phyloP scores from a whole-genome alignment of 2,329 filamentous ascomycete genomes.

The Scleromitrula shiraiana region DNA sequence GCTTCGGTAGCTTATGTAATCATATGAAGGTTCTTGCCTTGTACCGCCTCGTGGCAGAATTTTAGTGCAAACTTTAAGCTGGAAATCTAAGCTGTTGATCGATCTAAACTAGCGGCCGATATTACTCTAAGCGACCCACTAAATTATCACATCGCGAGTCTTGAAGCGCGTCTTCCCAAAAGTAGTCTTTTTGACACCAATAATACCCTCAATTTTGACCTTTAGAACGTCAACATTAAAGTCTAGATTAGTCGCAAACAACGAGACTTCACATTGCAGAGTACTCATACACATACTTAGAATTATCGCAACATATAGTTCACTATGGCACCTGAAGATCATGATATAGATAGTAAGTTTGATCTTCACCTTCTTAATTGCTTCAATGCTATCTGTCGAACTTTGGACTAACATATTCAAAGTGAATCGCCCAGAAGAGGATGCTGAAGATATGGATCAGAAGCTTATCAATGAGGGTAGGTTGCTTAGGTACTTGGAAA shows the following conservation, averaged over 20 bases:
- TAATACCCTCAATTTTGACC: background rate
- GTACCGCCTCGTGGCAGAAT: too few relatives aligned
- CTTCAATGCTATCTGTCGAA: background rate
- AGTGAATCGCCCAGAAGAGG: conserved; percentile 46
- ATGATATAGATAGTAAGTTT: conserved; percentile 41
- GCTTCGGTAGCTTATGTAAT: too few relatives aligned
- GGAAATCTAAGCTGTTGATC: background rate
- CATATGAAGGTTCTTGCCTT: too few relatives aligned
- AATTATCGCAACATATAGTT: background rate
- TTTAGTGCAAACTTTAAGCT: too few relatives aligned
- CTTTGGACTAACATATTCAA: conserved; percentile 33
- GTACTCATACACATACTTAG: background rate
- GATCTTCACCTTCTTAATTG: background rate
- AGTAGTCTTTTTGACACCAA: background rate
- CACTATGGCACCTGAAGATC: conserved; percentile 39
- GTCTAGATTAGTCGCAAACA: background rate
- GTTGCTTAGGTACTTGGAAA: background rate
- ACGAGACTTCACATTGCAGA: background rate
- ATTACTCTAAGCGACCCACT: conserved; percentile 15
- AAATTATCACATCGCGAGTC: conserved; percentile 10
- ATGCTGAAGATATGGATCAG: conserved; percentile 66
- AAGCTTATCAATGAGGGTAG: conserved; percentile 89
- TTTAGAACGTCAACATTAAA: background rate
- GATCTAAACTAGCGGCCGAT: conserved; percentile 3
- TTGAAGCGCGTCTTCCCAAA: conserved; percentile 7